These are phyloP conservation scores for Lichtheimia hyalospora DNA, from an alignment of 371 early-diverging fungal species.

Conservation along the genomic window DNA sequence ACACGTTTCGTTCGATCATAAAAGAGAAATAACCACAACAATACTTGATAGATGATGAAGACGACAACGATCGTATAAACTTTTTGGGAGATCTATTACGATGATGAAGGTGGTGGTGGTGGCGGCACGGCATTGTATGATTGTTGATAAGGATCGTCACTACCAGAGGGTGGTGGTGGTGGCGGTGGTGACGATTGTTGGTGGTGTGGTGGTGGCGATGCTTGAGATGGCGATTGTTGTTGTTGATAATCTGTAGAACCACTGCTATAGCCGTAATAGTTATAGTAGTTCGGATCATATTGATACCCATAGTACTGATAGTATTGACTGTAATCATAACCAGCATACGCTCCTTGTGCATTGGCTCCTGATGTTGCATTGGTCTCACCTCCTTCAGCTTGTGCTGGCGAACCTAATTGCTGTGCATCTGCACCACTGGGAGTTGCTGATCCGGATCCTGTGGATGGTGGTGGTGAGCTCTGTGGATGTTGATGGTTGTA, in stretches of 20 bases:
- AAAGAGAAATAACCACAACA: neutral
- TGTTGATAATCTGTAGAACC: constrained; percentile 6
- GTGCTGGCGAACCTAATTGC: too few species aligned
- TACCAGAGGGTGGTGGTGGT: constrained; percentile 16
- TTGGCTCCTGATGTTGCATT: too few species aligned
- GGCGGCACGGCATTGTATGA: constrained; percentile 24
- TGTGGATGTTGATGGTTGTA: too few species aligned
- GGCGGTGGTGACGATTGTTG: constrained; percentile 17
- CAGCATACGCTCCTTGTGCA: constrained; percentile 1
- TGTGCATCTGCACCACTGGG: neutral
- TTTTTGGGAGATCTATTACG: neutral
- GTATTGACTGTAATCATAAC: constrained; percentile 34
- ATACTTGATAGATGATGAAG: neutral
- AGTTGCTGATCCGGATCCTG: constrained; percentile 3
- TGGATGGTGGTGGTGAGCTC: constrained; percentile 13
- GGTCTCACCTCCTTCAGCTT: too few species aligned
- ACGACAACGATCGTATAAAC: neutral
- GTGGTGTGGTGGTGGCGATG: constrained; percentile 11
- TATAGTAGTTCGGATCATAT: constrained; percentile 27
- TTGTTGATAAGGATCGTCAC: neutral
- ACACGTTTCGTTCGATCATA: neutral
- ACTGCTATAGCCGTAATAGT: constrained; percentile 44
- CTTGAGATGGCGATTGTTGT: constrained; percentile 8
- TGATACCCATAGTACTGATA: constrained; percentile 35
- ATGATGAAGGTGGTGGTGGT: constrained; percentile 10